phyloP scores from a whole-genome alignment of 148 eudicot genomes.

The Linanthus parryae region DNA sequence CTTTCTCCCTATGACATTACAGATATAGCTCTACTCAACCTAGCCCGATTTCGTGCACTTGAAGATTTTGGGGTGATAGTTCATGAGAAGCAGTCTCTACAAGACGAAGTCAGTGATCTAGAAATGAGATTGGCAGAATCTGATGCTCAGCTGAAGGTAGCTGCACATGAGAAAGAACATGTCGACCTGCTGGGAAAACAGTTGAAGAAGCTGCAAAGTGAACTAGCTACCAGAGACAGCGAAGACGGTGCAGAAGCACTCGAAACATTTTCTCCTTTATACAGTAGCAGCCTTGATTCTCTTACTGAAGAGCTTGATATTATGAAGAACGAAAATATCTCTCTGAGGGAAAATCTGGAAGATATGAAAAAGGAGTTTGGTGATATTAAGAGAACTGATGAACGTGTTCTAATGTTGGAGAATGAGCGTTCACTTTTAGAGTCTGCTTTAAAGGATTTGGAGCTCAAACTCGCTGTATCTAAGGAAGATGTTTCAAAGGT shows the following conservation, averaged over 20 bases:
- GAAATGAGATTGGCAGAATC: slow-evolving; percentile 82
- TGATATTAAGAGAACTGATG: slow-evolving; percentile 52
- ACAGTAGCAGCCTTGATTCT: slow-evolving; percentile 18
- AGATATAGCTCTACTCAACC: slow-evolving; percentile 88
- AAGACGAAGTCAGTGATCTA: slow-evolving; percentile 64
- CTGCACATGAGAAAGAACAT: slow-evolving; percentile 68
- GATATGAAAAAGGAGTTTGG: slow-evolving; percentile 51
- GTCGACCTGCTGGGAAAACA: slow-evolving; percentile 70
- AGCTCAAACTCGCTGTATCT: slow-evolving; percentile 55
- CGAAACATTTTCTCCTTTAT: slow-evolving; percentile 21
- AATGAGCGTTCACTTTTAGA: slow-evolving; percentile 49
- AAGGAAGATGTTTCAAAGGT: slow-evolving; percentile 55
- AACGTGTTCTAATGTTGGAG: slow-evolving; percentile 51
- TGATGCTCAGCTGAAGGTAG: slow-evolving; percentile 65
- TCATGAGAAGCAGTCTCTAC: slow-evolving; percentile 69
- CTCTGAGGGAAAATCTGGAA: slow-evolving; percentile 50
- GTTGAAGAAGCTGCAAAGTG: slow-evolving; percentile 51
- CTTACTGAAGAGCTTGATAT: slow-evolving; percentile 56
- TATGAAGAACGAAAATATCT: slow-evolving; percentile 61
- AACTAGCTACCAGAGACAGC: slow-evolving; percentile 45
- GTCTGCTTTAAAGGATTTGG: slow-evolving; percentile 60
- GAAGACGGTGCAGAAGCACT: no score
- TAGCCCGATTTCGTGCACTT: slow-evolving; percentile 79
- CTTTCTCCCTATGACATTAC: slow-evolving; percentile 14
- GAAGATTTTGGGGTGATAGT: slow-evolving; percentile 64